phyloP scores from a whole-genome alignment of 2,329 filamentous ascomycete species.

The Rugonectria rugulosa region DNA sequence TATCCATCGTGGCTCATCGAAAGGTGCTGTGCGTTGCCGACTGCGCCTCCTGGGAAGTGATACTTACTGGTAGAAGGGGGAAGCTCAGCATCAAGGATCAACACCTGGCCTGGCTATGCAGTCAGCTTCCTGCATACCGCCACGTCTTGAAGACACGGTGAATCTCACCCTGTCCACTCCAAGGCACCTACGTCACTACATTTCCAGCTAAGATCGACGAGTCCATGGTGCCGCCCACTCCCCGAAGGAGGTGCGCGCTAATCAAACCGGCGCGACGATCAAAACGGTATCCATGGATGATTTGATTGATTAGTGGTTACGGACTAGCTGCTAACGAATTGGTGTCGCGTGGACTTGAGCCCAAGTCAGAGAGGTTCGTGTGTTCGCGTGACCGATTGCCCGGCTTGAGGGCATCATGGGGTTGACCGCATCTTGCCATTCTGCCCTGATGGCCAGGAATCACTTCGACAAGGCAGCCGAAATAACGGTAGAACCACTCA shows the following conservation, averaged over 20 bases:
- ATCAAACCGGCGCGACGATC: too few relatives aligned
- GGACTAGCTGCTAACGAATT: background rate
- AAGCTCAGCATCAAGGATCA: background rate
- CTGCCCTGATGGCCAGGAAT: background rate
- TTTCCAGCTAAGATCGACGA: background rate
- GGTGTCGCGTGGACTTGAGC: conserved; percentile 4
- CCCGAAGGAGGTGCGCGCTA: too few relatives aligned
- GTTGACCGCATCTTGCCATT: background rate
- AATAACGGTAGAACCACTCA: background rate
- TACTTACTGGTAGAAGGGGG: too few relatives aligned
- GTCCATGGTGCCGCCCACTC: background rate
- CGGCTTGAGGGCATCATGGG: background rate
- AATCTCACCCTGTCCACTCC: background rate
- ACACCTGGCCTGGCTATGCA: background rate
- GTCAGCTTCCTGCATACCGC: background rate
- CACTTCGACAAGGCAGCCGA: background rate
- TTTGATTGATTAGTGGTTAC: too few relatives aligned
- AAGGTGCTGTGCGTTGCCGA: too few relatives aligned
- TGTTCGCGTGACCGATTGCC: conserved; percentile 2
- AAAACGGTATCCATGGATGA: too few relatives aligned
- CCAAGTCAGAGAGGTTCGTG: background rate
- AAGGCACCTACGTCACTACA: background rate
- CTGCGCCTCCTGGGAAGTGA: too few relatives aligned
- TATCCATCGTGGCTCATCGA: too few relatives aligned
- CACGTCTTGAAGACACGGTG: background rate